phyloP scores from a whole-genome alignment of 768 basidiomycete genomes.

The Auricularia cornea region DNA sequence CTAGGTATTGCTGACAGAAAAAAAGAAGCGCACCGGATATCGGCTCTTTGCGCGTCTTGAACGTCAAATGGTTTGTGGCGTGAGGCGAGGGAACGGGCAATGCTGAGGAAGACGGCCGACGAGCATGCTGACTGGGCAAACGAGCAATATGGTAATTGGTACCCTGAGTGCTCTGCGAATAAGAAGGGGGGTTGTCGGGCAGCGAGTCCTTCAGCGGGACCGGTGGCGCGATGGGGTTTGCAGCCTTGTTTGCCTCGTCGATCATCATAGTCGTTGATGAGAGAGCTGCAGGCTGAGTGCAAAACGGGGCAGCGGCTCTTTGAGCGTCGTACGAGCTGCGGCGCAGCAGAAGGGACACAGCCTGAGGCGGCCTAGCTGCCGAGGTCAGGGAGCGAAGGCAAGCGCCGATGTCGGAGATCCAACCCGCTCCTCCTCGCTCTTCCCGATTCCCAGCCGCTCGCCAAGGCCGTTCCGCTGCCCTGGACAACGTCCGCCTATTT shows the following conservation, averaged over 20 bases:
- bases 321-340: no score
- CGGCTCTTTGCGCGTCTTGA: slow-evolving; percentile 7
- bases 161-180: neutral
- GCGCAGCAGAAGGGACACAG: no score
- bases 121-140: neutral
- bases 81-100: neutral
- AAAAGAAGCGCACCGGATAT: neutral
- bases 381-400: no score
- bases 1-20: neutral
- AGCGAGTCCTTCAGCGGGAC: neutral
- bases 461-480: no score
- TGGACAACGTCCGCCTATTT: no score
- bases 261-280: no score
- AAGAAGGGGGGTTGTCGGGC: neutral
- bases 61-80: slow-evolving; percentile 5
- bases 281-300: no score
- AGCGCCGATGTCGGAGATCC: no score
- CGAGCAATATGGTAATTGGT: neutral
- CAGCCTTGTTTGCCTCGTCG: neutral
- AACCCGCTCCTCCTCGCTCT: no score
- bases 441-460: no score
- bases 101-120: neutral
- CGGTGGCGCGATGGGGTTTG: neutral
- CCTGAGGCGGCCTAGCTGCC: no score
- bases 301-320: no score